Evolutionary conservation across 768 basidiomycete species (phyloP), one percentile per base, ranked within the genome.

Genomic region (Astraeus odoratus): DNA sequence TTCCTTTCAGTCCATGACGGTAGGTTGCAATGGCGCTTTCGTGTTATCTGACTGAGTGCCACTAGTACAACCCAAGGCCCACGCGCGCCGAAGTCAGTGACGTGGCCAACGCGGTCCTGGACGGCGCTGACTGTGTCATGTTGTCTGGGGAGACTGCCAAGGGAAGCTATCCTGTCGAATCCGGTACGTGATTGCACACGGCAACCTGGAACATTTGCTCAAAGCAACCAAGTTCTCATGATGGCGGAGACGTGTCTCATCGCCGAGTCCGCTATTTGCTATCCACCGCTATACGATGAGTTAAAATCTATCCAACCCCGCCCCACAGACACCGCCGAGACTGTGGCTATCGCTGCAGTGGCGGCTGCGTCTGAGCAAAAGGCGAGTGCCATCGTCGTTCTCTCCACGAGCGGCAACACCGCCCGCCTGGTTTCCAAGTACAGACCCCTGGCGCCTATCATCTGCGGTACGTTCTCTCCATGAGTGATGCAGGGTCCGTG

Each of bases 121-220:
- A 99, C 63, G 96, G 96, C 48, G 82, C 96, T 34, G 96, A 99
- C 73, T 98, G 96, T 67, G 96, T 99, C 66, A 99, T 99, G 96
- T 72, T 99, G 65, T 97, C 95, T 18, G 96, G 96, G 49, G 96
- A 99, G 73, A 99, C 96, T 46, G 96, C 96, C 48, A 99, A 98
- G 75, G 96, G 96, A 50, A 71, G 77, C 51, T 99, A 99, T 68
- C 96, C 96, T 43, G 80, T 97, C 61, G 83, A 95, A 66, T 94
- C 96, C 42, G 92, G 91, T 86, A 59, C 24, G 81, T 65, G 13
- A 25, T 40, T 41, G 33, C 16, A 15, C 23, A n/a, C 8, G 22
- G 8, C 37, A 23, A 15, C 5, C 6, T 39, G 22, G 4, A 15
- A 23, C 16, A 10, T 27, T 44, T 33, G 53, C 52, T 46, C 46